These are phyloP conservation scores for Narthecium ossifragum DNA, from an alignment of 106 monocot species.

Conservation along the genomic window DNA sequence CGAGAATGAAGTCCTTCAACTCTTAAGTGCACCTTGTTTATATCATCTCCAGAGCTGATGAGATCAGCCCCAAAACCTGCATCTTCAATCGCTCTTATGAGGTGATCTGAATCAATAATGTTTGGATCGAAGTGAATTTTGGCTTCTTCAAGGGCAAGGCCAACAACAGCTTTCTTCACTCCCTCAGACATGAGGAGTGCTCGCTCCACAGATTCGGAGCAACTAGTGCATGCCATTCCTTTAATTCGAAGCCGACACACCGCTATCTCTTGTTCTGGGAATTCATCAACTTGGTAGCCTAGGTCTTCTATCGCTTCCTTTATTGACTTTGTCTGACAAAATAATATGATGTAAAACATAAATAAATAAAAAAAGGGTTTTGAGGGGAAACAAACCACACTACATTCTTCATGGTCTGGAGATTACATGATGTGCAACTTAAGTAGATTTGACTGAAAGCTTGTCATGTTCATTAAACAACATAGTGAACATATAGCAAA, in stretches of 20 bases:
- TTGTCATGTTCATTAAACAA: background rate
- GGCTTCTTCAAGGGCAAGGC: constrained; percentile 93
- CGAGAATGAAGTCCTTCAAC: constrained; percentile 58
- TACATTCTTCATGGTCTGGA: too few species aligned
- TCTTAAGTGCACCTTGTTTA: constrained; percentile 68
- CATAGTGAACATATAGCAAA: background rate
- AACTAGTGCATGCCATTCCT: constrained; percentile 94
- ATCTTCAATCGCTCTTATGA: constrained; percentile 71
- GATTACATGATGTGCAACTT: too few species aligned
- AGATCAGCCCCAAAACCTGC: constrained; percentile 82
- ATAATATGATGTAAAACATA: background rate
- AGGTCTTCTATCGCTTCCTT: constrained; percentile 57
- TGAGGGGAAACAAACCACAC: background rate
- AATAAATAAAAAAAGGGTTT: background rate
- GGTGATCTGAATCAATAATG: constrained; percentile 32
- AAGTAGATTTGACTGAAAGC: too few species aligned
- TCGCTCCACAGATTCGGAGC: constrained; percentile 83
- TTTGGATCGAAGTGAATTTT: constrained; percentile 82
- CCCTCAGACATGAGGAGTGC: constrained; percentile 58
- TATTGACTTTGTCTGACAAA: constrained; percentile 50
- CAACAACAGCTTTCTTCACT: constrained; percentile 85
- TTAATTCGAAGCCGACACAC: constrained; percentile 76
- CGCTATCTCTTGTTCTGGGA: constrained; percentile 60
- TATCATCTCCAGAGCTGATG: constrained; percentile 66
- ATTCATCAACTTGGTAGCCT: constrained; percentile 54